Evolutionary conservation across 1,284 basidiomycete species (phyloP).

Genomic region (Ustilago xerochloae): DNA sequence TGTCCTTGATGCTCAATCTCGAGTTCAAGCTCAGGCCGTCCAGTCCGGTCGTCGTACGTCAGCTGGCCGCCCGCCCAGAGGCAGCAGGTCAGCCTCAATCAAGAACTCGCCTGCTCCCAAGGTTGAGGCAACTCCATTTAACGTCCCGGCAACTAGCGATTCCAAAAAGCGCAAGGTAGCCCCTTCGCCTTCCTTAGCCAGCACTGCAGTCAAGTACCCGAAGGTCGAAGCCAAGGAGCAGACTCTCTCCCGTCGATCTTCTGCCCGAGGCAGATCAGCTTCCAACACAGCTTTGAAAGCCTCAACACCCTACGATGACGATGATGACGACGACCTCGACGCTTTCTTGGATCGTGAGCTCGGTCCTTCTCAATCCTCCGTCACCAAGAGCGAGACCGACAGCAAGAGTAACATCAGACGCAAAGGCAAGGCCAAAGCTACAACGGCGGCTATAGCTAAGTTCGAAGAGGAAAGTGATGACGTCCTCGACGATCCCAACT

Average conservation of each 20-base stretch:
- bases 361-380: constrained; percentile 1
- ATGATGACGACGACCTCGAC: constrained; percentile 20
- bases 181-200: background rate
- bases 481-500: constrained; percentile 14
- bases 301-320: background rate
- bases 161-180: constrained; percentile 30
- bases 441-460: background rate
- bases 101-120: constrained; percentile 3
- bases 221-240: constrained; percentile 11
- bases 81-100: constrained; percentile 24
- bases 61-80: background rate
- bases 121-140: background rate
- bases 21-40: background rate
- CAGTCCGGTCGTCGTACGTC: constrained; percentile 5
- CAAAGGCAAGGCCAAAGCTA: constrained; percentile 28
- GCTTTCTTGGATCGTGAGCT: constrained; percentile 26
- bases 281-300: constrained; percentile 7
- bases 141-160: background rate
- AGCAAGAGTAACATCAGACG: constrained; percentile 26
- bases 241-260: background rate
- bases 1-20: background rate
- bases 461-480: constrained; percentile 35
- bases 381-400: constrained; percentile 4
- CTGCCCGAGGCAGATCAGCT: constrained; percentile 6
- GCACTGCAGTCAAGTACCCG: constrained; percentile 1